These are phyloP conservation scores for Uromyces viciae-fabae DNA, from an alignment of 1,284 basidiomycete species.

Conservation along the genomic window DNA sequence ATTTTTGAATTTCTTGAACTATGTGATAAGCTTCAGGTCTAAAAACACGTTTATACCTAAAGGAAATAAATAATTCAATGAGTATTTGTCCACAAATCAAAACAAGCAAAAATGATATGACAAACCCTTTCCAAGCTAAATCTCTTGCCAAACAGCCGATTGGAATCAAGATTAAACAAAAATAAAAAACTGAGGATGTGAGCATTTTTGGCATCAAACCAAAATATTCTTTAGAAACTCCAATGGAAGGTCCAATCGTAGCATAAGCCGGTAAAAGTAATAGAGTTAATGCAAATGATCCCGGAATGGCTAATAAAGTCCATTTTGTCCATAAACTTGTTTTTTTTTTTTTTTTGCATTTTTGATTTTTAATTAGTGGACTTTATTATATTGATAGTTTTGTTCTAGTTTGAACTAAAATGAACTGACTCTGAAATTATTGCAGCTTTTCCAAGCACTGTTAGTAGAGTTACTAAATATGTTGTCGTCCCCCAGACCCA, in stretches of 20 bases:
- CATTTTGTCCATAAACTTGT: slow-evolving; percentile 45
- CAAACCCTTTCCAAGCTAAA: slow-evolving; percentile 90
- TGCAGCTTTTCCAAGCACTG: slow-evolving; percentile 94
- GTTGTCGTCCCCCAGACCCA: slow-evolving; percentile 99
- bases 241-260: slow-evolving; percentile 71
- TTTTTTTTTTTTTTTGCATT: slow-evolving; percentile 61
- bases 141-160: slow-evolving; percentile 83
- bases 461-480: slow-evolving; percentile 85
- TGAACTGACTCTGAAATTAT: slow-evolving; percentile 84
- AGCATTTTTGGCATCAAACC: slow-evolving; percentile 84
- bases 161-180: slow-evolving; percentile 82
- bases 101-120: slow-evolving; percentile 47
- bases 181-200: slow-evolving; percentile 81
- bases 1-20: slow-evolving; percentile 84
- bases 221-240: slow-evolving; percentile 85
- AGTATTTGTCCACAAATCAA: background rate
- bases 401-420: background rate
- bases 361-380: slow-evolving; percentile 99
- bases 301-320: slow-evolving; percentile 71
- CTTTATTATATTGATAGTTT: slow-evolving; percentile 54
- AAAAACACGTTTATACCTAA: slow-evolving; percentile 84
- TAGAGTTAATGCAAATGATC: slow-evolving; percentile 94
- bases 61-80: background rate
- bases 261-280: slow-evolving; percentile 86
- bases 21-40: slow-evolving; percentile 88